Evolutionary conservation across 129 eudicot species (phyloP).

Genomic region (Pittosporum tobira): DNA sequence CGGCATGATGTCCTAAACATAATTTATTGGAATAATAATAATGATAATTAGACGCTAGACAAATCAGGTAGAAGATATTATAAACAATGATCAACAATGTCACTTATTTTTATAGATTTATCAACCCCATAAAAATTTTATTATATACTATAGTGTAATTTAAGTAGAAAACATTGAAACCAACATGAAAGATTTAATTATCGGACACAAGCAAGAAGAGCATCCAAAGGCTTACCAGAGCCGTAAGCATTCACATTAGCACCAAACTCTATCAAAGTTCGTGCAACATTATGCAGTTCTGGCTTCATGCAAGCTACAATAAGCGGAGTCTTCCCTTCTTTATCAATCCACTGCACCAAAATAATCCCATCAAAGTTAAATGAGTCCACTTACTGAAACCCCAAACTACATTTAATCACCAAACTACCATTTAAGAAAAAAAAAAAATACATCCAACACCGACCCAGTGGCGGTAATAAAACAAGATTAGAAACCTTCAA

Average conservation of each 20-base stretch:
- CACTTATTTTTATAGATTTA: background rate
- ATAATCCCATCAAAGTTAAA: background rate
- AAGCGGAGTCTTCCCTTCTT: conserved; percentile 82
- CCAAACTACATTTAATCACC: background rate
- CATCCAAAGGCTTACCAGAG: conserved; percentile 33
- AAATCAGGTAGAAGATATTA: background rate
- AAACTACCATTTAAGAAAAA: background rate
- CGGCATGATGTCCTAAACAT: conserved; percentile 63
- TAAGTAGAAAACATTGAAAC: background rate
- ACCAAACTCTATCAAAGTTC: conserved; percentile 79
- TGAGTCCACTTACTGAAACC: background rate
- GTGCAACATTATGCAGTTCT: conserved; percentile 52
- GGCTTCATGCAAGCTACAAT: conserved; percentile 76
- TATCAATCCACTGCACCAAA: conserved; percentile 67
- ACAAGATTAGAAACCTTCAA: background rate
- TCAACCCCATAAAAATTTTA: background rate
- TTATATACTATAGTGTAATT: background rate
- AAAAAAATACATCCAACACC: background rate
- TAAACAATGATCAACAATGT: background rate
- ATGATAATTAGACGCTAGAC: too few relatives aligned
- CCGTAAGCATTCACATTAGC: conserved; percentile 81
- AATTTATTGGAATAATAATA: background rate
- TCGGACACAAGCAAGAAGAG: background rate
- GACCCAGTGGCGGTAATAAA: background rate
- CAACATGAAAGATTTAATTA: background rate